Base-by-base conservation (phyloP, 1,139 yeast genomes). In the Scheffersomyces titani region DNA sequence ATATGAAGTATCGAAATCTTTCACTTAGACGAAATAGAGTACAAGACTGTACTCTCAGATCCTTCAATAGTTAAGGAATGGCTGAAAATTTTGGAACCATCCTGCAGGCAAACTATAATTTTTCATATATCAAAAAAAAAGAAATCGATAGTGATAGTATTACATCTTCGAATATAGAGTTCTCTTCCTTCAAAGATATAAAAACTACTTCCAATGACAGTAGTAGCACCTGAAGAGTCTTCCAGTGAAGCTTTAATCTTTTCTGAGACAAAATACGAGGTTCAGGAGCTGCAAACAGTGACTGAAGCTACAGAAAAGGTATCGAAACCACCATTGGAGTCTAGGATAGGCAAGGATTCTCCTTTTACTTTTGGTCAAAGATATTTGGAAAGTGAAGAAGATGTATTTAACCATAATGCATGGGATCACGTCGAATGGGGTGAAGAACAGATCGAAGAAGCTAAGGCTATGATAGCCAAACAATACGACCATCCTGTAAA, bases 381-480 rank as follows among this genome's bases (percentile, higher is more conserved):
- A 56, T 85, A 76, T 62, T 78, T 94, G 58, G 83, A 82, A 5
- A 84, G 87, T 52, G 89, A 87, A 45, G 87, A 88, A 4, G 93
- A 92, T 50, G 97, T 96, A 1, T 94, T 97, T 86, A 84, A 84
- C 61, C 97, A 90, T 70, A 94, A 94, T 71, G 99, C 99, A 0
- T 94, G 99, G 88, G 99, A 94, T 70, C 97, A 96, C 70, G 98
- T 92, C 20, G 97, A 92, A 68, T 93, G 98, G 97, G 98, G 97
- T 52, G 92, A 89, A 53, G 97, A 92, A 64, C 98, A 96, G 70
- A 75, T 88, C 36, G 71, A 78, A 20, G 86, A 88, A 63, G 97
- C 98, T 2, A 83, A 90, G 69, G 87, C 81, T 63, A 85, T 88
- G 71, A 89, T 94, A 36, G 75, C 84, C 16, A 84, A 86, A 62